Evolutionary conservation across 2,329 filamentous ascomycete genomes (phyloP), one percentile per base, ranked within the genome.

Genomic region (Venturia aucupariae): DNA sequence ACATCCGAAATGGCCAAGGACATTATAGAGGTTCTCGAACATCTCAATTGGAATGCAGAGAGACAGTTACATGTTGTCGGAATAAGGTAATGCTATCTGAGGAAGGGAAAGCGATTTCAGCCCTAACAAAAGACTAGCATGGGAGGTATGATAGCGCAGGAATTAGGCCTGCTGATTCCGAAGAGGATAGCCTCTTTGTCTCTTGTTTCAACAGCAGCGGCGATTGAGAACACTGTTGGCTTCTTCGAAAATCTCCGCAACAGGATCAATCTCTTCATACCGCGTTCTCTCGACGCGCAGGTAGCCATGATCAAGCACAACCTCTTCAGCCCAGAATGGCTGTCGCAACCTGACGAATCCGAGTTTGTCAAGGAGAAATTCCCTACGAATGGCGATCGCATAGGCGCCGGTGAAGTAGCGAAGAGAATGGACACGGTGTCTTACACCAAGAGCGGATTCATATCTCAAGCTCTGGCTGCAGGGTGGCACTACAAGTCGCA

Each of bases 61-160:
- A 76, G 81, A 78, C 73, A 84, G 62, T 69, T 88, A 17, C 86
- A 96, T 76, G 74, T 95, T 62, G 80, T 89, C 41, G 92, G 91
- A 64, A 86, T 93, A 68, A 57, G 51, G 51, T 57, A 57, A 55
- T n/a, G 27, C 15, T 10, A 22, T 35, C 2, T 2, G 90, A 87
- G 66, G 38, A 1, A 8, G 15, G 35, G 13, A 10, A 35, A 35
- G 10, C 13, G 22, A 15, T 8, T 13, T 15, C 11, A 2, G 11
- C 30, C 11, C 51, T 57, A 57, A 57, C 51, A 57, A 8, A 7
- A 19, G 7, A n/a, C 1, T 15, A 64, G 63, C 42, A 48, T 96
- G 83, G 91, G 91, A 67, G 91, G 92, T 71, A 96, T 96, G 92
- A 93, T 96, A 70, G 85, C 90, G 2, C 92, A 96, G 75, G 92